A percentile compares a stretch with the other conserved stretches of the same genome.
phyloP scores from a whole-genome alignment of 1,284 basidiomycete species.

The Mycena sp. region DNA sequence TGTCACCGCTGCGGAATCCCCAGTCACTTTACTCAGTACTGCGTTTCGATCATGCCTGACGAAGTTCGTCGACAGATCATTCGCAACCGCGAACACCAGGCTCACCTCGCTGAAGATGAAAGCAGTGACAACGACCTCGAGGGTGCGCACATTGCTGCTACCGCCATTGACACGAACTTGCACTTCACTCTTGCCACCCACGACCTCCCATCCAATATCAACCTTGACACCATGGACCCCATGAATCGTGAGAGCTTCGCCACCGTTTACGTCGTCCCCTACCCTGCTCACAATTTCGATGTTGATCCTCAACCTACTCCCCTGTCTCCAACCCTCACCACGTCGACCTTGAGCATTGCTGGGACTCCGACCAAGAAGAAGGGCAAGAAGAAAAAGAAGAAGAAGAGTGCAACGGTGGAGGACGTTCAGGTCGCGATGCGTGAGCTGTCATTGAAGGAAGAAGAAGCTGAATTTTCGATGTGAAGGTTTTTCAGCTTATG shows the following conservation, averaged over 20 bases:
- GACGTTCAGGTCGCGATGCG: background rate
- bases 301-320: background rate
- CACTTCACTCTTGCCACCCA: background rate
- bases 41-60: slow-evolving; percentile 17
- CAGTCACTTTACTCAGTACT: slow-evolving; percentile 14
- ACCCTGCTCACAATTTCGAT: background rate
- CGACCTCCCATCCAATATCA: background rate
- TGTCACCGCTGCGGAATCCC: slow-evolving; percentile 15
- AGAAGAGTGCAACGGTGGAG: background rate
- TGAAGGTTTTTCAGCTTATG: background rate
- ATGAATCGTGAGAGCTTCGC: background rate
- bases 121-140: background rate
- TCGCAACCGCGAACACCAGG: background rate
- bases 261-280: background rate
- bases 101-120: background rate
- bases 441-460: background rate
- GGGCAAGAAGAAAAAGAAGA: slow-evolving; percentile 5
- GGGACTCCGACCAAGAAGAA: slow-evolving; percentile 3
- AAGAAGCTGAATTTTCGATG: background rate
- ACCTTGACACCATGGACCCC: slow-evolving; percentile 5
- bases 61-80: slow-evolving; percentile 1
- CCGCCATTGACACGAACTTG: background rate
- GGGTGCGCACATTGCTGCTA: background rate
- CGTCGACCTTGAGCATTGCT: background rate
- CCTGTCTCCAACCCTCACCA: background rate